phyloP scores from a whole-genome alignment of 768 basidiomycete genomes.

The Tulasnella sp. region DNA sequence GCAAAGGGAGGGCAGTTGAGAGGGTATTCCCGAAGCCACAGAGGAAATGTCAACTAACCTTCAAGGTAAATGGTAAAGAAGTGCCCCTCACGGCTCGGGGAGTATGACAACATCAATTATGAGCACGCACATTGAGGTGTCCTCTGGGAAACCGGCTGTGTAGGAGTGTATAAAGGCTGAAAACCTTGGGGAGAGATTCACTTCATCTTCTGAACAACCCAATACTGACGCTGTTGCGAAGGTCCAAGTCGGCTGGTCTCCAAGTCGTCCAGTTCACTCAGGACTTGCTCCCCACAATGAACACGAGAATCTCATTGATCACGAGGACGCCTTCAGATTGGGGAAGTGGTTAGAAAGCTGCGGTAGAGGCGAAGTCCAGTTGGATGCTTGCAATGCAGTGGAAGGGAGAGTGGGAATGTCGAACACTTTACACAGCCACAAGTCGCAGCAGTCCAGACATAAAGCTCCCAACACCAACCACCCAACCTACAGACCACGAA shows the following conservation, averaged over 20 bases:
- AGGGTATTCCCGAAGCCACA: not conserved
- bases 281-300: too few species aligned
- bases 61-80: not conserved
- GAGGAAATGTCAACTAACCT: not conserved
- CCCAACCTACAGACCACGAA: not conserved
- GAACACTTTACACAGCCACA: constrained; percentile 16
- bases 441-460: constrained; percentile 24
- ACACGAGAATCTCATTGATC: too few species aligned
- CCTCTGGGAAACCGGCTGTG: too few species aligned
- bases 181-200: too few species aligned
- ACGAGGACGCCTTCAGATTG: not conserved
- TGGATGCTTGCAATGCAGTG: not conserved
- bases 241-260: too few species aligned
- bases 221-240: too few species aligned
- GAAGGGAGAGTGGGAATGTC: not conserved
- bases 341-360: not conserved
- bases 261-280: too few species aligned
- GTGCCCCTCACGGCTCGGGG: not conserved
- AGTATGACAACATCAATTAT: too few species aligned
- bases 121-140: too few species aligned
- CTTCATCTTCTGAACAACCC: too few species aligned
- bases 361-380: not conserved
- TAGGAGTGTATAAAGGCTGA: too few species aligned
- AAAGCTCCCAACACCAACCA: constrained; percentile 18
- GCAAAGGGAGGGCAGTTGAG: not conserved